phyloP scores from a whole-genome alignment of 2,329 filamentous ascomycete species.

The Epichloe elymi region DNA sequence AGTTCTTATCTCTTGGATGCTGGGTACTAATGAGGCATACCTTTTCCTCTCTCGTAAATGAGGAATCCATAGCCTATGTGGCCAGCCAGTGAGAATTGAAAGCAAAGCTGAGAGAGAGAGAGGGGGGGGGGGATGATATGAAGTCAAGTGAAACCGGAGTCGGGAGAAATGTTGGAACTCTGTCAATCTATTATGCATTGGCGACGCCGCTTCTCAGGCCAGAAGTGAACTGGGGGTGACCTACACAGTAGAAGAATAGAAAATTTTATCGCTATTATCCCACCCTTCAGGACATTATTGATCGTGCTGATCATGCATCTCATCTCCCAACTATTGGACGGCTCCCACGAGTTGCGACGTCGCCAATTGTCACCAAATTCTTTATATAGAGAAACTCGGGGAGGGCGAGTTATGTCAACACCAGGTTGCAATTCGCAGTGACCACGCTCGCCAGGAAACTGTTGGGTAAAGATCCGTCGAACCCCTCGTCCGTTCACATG shows the following conservation, averaged over 20 bases:
- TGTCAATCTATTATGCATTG: not conserved
- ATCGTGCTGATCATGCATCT: constrained; percentile 1
- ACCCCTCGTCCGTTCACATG: not conserved
- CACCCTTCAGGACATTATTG: constrained; percentile 6
- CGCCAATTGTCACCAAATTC: not conserved
- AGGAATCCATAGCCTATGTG: constrained; percentile 4
- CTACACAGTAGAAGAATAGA: constrained; percentile 2
- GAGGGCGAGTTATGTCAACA: not conserved
- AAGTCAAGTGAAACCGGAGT: not conserved
- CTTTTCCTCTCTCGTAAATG: constrained; percentile 7
- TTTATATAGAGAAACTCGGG: not conserved
- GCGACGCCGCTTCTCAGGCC: not conserved
- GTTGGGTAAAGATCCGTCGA: not conserved
- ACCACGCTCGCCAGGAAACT: not conserved
- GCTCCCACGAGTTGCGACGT: not conserved
- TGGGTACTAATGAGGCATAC: constrained; percentile 1
- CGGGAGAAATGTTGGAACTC: not conserved
- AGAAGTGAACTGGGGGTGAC: constrained; percentile 4
- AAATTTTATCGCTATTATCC: constrained; percentile 4
- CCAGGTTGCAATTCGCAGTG: not conserved
- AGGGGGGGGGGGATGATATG: not conserved
- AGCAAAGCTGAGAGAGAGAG: not conserved
- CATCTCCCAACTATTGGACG: not conserved
- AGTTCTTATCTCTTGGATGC: not conserved
- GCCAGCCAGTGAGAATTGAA: not conserved